phyloP scores from a whole-genome alignment of 2,329 filamentous ascomycete genomes.

The Diaporthe sp. region DNA sequence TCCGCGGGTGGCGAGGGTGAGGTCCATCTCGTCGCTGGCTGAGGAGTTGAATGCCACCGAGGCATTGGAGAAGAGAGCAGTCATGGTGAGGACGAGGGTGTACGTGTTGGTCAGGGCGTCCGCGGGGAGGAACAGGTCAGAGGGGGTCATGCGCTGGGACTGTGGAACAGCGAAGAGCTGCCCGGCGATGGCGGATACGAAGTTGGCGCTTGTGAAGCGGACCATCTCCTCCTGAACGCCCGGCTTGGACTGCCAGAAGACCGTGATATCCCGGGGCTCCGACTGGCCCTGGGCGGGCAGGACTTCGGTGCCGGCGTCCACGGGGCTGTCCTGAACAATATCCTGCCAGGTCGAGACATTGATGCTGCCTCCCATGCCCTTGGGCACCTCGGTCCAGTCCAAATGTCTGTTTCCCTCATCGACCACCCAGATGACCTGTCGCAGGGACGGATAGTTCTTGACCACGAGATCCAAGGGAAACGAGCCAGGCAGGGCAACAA shows the following conservation, averaged over 20 bases:
- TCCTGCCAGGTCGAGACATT: constrained; percentile 96
- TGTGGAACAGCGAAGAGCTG: constrained; percentile 83
- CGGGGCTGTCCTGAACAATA: constrained; percentile 79
- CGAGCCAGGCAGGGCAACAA: constrained; percentile 89
- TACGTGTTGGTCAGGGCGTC: constrained; percentile 86
- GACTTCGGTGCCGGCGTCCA: constrained; percentile 71
- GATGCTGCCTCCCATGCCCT: constrained; percentile 79
- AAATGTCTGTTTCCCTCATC: constrained; percentile 92
- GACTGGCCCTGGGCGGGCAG: constrained; percentile 71
- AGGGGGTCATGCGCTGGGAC: constrained; percentile 77
- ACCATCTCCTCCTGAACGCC: constrained; percentile 76
- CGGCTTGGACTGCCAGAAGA: constrained; percentile 74
- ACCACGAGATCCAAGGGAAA: constrained; percentile 83
- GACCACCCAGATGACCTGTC: constrained; percentile 90
- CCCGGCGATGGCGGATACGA: constrained; percentile 88
- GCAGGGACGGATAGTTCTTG: constrained; percentile 77
- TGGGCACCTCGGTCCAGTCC: constrained; percentile 93
- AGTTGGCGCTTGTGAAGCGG: constrained; percentile 84
- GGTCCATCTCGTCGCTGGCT: constrained; percentile 78
- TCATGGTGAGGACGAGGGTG: constrained; percentile 82
- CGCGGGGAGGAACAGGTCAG: constrained; percentile 87
- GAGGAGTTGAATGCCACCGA: constrained; percentile 92
- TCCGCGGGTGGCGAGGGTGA: constrained; percentile 79
- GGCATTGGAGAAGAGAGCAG: constrained; percentile 86
- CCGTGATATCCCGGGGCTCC: constrained; percentile 69